These are phyloP conservation scores for Suhomyces vadensis DNA, from an alignment of 805 yeast genomes.

Conservation along the genomic window DNA sequence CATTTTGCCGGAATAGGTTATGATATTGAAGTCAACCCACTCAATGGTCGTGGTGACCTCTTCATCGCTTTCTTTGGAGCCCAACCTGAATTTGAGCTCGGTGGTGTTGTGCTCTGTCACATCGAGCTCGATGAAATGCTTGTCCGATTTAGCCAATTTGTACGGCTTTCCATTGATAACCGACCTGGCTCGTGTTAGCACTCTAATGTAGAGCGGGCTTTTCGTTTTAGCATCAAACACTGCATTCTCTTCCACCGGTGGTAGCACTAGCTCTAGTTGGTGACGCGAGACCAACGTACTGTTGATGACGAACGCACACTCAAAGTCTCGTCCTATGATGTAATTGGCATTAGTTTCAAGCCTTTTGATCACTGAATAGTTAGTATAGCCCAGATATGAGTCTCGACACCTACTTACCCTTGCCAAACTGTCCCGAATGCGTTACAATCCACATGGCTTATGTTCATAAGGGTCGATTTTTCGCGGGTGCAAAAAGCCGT, in stretches of 20 bases:
- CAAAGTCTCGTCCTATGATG: slow-evolving; percentile 31
- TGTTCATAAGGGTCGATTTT: too few species aligned
- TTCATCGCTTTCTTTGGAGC: slow-evolving; percentile 5
- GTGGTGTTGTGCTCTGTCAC: slow-evolving; percentile 12
- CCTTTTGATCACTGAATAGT: background rate
- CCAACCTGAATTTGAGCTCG: slow-evolving; percentile 12
- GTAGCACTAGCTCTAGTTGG: slow-evolving; percentile 25
- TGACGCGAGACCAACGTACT: slow-evolving; percentile 33
- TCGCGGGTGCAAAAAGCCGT: slow-evolving; percentile 2
- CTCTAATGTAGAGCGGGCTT: slow-evolving; percentile 21
- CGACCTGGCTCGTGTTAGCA: slow-evolving; percentile 33
- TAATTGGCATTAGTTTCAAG: slow-evolving; percentile 14
- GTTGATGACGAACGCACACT: slow-evolving; percentile 27
- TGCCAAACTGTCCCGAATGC: slow-evolving; percentile 1
- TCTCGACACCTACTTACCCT: background rate
- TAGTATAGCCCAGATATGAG: background rate
- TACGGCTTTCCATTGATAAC: slow-evolving; percentile 26
- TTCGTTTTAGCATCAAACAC: slow-evolving; percentile 3
- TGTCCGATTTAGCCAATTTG: slow-evolving; percentile 18
- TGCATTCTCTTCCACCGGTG: slow-evolving; percentile 8
- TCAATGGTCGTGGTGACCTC: slow-evolving; percentile 7
- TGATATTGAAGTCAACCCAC: slow-evolving; percentile 15
- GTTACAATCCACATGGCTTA: slow-evolving; percentile 5
- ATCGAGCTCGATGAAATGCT: slow-evolving; percentile 9
- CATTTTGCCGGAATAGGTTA: slow-evolving; percentile 3